A percentile compares a stretch with the other conserved stretches of the same genome.
Evolutionary conservation across 2,329 filamentous ascomycete species (phyloP).

Genomic region (Fusarium xylarioides): DNA sequence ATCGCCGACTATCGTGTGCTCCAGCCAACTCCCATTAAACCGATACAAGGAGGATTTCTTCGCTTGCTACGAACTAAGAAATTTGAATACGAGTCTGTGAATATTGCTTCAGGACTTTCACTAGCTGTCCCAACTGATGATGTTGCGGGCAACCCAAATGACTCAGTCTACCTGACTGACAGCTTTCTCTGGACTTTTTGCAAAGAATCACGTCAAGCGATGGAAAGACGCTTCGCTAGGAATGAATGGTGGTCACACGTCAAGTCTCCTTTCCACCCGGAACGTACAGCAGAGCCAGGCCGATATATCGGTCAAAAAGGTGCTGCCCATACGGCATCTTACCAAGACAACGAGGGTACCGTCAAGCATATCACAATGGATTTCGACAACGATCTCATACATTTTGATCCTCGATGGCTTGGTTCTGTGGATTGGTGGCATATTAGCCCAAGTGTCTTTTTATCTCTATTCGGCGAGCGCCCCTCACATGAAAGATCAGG

Average conservation of each 20-base stretch:
- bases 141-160: background rate
- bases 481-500: no score
- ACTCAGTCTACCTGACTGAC: constrained; percentile 20
- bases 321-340: constrained; percentile 5
- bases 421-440: background rate
- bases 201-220: constrained; percentile 14
- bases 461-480: background rate
- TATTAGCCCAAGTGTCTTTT: background rate
- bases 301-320: background rate
- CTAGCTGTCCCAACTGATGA: constrained; percentile 12
- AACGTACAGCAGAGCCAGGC: background rate
- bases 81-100: background rate
- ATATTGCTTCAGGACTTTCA: background rate
- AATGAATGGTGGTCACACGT: constrained; percentile 30
- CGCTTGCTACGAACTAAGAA: background rate
- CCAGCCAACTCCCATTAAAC: background rate
- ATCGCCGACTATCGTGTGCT: background rate
- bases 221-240: constrained; percentile 3
- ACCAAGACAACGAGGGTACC: background rate
- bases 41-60: background rate
- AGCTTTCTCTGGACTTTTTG: constrained; percentile 19
- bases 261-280: background rate
- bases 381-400: constrained; percentile 6
- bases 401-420: constrained; percentile 1
- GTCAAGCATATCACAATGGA: constrained; percentile 15